Evolutionary conservation across 177 flowering plant species (phyloP), one percentile per base, ranked within the genome.

Genomic region (Telopea speciosissima): DNA sequence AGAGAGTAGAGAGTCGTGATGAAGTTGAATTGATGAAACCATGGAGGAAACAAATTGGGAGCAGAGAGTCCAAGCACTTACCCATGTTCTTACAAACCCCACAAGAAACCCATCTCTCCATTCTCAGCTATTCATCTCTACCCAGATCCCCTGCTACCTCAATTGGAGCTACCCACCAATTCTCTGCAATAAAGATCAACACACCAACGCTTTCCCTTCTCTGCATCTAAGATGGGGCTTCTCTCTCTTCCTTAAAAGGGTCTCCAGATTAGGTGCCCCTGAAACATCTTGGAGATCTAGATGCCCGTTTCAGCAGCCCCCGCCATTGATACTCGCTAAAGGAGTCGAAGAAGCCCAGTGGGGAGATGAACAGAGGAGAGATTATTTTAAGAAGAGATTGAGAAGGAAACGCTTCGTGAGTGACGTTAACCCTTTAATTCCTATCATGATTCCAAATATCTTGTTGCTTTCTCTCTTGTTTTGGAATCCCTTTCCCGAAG

Each of bases 101-200:
- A 87, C 94, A 68, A 84, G 78, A 71, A 60, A 79, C n/a, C 98
- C 96, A 5, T 64, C 91, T 1, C 89, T 93, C 70, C 85, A 91
- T 69, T 90, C 97, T 8, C 96, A 93, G 72, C 65, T 87, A 74
- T 86, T 91, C 85, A 81, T 91, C 54, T 75, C 97, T 70, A 77
- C 82, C 42, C 90, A 81, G 62, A 73, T 93, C 81, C 97, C 96
- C 23, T 89, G 94, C 76, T 91, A 87, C 76, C 88, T 85, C 69
- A 79, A 83, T 74, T 93, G 93, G 90, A 89, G 90, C 76, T 93
- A 86, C 78, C 96, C 96, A 1, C 98, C 98, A 2, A n/a, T 89
- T 66, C 87, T 93, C 80, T 87, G 90, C 84, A 63, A 62, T 76
- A 79, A 42, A 42, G 21, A 62, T 23, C 25, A 36, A 36, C 40